Evolutionary conservation across 345 rosid species (phyloP), one percentile per base, ranked within the genome.

Genomic region (Citrus reticulata): DNA sequence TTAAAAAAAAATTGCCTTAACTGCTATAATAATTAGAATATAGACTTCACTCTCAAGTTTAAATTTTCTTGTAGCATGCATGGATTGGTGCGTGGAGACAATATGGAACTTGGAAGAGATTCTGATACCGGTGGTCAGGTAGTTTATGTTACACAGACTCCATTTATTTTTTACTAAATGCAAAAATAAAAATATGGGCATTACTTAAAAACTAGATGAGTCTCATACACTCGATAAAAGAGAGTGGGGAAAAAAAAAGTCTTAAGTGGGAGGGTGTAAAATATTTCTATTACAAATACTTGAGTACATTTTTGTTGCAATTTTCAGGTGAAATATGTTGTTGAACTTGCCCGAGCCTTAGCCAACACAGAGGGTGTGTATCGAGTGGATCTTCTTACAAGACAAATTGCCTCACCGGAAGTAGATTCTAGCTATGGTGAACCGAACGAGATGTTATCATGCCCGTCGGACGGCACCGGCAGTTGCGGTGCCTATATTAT

Each of bases 71-170:
- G 88, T 59, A 91, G 93, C 32, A 66, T 91, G 70, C 95, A 90
- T 55, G 93, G 95, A 55, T 59, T 91, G 83, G 87, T 91, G 70
- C 95, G 95, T 1, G 95, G 93, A 72, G 95, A 91, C 64, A 91
- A 91, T 81, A 91, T 91, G 95, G 95, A 91, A 81, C 92, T 91
- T 19, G 95, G 95, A 76, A 84, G 92, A 80, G 95, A 91, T 83
- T 91, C 95, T 74, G 95, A 90, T 82, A 91, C 93, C 6, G 93
- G 95, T 65, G 95, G 95, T 68, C 94, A 91, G 91, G 94, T 54
- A 17, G 22, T 54, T 46, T 46, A 46, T 46, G 51, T 46, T 46
- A 13, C 17, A 46, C 51, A 46, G 17, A 11, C 51, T 46, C 51
- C 51, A 46, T 13, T 11, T 46, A 13, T 42, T 10, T 40, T 40